These are phyloP conservation scores for Russula olivacea DNA, from an alignment of 768 basidiomycete species.

Conservation along the genomic window DNA sequence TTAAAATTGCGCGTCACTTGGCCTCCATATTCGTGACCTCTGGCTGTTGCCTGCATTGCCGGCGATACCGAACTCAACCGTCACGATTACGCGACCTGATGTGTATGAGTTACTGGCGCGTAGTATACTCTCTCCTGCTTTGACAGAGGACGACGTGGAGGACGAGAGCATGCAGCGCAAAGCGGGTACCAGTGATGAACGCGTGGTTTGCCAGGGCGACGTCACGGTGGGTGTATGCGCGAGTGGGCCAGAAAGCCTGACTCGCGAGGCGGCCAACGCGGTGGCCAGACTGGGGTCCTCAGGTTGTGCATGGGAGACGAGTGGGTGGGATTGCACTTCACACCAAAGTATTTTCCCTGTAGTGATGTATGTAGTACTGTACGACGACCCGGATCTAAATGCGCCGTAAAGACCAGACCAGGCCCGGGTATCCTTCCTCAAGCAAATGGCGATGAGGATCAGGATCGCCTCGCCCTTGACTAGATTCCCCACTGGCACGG, in stretches of 20 bases:
- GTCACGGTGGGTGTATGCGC: slow-evolving; percentile 75
- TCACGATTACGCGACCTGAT: slow-evolving; percentile 45
- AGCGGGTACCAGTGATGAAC: slow-evolving; percentile 29
- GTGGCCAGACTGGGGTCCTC: slow-evolving; percentile 58
- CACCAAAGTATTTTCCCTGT: slow-evolving; percentile 65
- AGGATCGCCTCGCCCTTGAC: too few relatives aligned
- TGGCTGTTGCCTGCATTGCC: slow-evolving; percentile 67
- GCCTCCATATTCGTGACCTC: slow-evolving; percentile 73
- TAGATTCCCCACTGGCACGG: too few relatives aligned
- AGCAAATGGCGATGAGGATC: too few relatives aligned
- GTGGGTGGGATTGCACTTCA: slow-evolving; percentile 45
- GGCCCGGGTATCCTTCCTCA: too few relatives aligned
- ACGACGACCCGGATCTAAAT: too few relatives aligned
- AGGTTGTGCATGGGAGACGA: slow-evolving; percentile 33
- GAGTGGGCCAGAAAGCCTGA: slow-evolving; percentile 71
- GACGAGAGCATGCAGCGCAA: too few relatives aligned
- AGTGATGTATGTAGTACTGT: background rate
- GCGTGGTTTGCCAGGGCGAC: slow-evolving; percentile 47
- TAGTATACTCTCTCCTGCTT: slow-evolving; percentile 36
- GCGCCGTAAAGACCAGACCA: too few relatives aligned
- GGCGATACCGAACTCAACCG: slow-evolving; percentile 56
- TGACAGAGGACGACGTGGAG: slow-evolving; percentile 26
- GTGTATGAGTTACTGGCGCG: slow-evolving; percentile 41
- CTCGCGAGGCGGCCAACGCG: slow-evolving; percentile 68
- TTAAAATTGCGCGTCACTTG: too few relatives aligned